phyloP scores from a whole-genome alignment of 179 eudicot genomes.

The Camellia oleifera region DNA sequence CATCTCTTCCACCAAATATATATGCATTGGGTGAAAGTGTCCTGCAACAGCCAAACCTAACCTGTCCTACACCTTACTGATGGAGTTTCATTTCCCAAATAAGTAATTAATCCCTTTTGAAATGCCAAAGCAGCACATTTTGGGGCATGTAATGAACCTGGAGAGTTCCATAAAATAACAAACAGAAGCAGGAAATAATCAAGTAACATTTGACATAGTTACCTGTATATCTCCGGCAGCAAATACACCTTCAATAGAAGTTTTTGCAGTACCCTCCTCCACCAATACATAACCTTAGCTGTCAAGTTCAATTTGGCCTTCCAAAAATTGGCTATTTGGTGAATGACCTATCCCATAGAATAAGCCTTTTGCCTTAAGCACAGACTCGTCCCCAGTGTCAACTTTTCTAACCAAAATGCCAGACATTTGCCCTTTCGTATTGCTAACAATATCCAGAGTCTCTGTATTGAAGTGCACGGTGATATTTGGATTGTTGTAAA shows the following conservation, averaged over 20 bases:
- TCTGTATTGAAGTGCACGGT: slow-evolving; percentile 98
- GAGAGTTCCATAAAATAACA: neutral
- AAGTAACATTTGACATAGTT: slow-evolving; percentile 17
- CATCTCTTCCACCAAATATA: neutral
- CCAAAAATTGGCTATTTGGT: slow-evolving; percentile 88
- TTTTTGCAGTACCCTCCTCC: slow-evolving; percentile 69
- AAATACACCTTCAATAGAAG: slow-evolving; percentile 88
- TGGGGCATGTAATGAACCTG: neutral
- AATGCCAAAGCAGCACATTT: neutral
- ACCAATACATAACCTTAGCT: slow-evolving; percentile 76
- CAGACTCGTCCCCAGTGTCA: slow-evolving; percentile 77
- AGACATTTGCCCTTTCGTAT: slow-evolving; percentile 89
- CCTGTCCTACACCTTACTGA: neutral
- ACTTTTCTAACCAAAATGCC: slow-evolving; percentile 65
- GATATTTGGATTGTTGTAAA: slow-evolving; percentile 92
- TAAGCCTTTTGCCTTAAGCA: slow-evolving; percentile 79
- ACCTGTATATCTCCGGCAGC: slow-evolving; percentile 99
- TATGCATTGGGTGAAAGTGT: neutral
- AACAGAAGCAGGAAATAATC: neutral
- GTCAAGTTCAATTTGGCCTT: slow-evolving; percentile 89
- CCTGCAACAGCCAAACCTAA: neutral
- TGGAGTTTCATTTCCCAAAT: neutral
- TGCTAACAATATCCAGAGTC: slow-evolving; percentile 87
- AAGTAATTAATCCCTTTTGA: neutral
- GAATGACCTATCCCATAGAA: slow-evolving; percentile 98